Evolutionary conservation across 1,139 yeast species (phyloP), one percentile per base, ranked within the genome.

Genomic region (Protomyces inouyei): DNA sequence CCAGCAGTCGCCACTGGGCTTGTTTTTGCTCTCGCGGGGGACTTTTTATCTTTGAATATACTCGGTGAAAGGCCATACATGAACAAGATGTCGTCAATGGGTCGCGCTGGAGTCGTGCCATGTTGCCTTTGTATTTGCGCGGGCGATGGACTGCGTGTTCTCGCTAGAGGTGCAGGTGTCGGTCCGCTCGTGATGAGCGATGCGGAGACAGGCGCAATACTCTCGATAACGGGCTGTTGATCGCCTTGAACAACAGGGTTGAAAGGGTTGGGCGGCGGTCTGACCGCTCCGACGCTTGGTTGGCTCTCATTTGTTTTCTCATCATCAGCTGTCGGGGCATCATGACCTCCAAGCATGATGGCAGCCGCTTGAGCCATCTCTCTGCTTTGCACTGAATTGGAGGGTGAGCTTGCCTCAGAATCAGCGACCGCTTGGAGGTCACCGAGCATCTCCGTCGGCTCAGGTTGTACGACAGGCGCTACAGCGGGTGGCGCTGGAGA

Each of bases 41-140:
- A 16, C 43, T 38, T 38, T 18, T 5, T 43, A 28, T 43, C 48
- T 18, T 43, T n/a, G 23, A 43, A 43, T 18, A 43, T 43, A 21
- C 48, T 43, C 25, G 48, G 48, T 10, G 48, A 43, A 16, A 43
- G 48, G 21, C 48, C 48, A 10, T n/a, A 43, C 48, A 43, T 43
- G 48, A 43, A 21, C 48, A 43, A 18, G 10, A 32, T 21, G 16
- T 56, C 60, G n/a, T 56, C 54, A 45, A 56, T 46, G 2, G 60
- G 60, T 10, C 60, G 32, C 25, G 54, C 43, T 5, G 60, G 60
- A 5, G 60, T 56, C 21, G 46, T 56, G 45, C 23, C 16, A 1
- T 28, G 32, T 28, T 28, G 32, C 32, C 32, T 28, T 28, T 28
- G 32, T 38, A 23, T 2, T 37, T 28, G 32, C 32, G 8, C 32